These are phyloP conservation scores for Larix kaempferi DNA, from an alignment of 75 land plant genomes.

Conservation along the genomic window DNA sequence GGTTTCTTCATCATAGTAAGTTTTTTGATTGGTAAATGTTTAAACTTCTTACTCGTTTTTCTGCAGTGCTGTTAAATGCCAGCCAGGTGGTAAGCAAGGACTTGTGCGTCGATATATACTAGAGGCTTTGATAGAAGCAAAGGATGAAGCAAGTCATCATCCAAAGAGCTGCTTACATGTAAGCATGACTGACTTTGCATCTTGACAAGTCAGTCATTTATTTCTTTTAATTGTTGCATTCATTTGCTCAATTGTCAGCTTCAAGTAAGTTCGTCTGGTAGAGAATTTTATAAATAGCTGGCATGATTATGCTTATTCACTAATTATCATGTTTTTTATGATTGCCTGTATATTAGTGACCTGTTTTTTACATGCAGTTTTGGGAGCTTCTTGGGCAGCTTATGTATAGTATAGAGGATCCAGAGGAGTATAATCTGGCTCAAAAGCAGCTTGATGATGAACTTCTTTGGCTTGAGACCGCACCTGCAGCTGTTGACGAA, in stretches of 20 bases:
- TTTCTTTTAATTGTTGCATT: too few species aligned
- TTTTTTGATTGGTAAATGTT: background rate
- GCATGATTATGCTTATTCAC: background rate
- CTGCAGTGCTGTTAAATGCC: conserved; percentile 8
- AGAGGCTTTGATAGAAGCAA: conserved; percentile 24
- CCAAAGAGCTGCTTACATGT: conserved; percentile 27
- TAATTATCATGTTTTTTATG: background rate
- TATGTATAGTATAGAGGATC: conserved; percentile 16
- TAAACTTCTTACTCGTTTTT: background rate
- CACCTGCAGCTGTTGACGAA: conserved; percentile 26
- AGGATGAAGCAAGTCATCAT: conserved; percentile 19
- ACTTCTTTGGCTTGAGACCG: conserved; percentile 18
- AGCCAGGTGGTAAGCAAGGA: conserved; percentile 5
- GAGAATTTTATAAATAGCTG: background rate
- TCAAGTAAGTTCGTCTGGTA: too few species aligned
- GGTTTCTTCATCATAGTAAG: too few species aligned
- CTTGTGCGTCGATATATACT: conserved; percentile 10
- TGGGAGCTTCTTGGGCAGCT: conserved; percentile 35
- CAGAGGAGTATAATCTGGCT: conserved; percentile 23
- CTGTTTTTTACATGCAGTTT: conserved; percentile 17
- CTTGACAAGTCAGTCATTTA: too few species aligned
- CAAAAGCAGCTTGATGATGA: conserved; percentile 29
- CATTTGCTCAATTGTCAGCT: too few species aligned
- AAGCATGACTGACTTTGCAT: background rate
- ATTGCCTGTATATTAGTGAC: background rate